Evolutionary conservation across 805 yeast species (phyloP).

Genomic region (Candida ficus): DNA sequence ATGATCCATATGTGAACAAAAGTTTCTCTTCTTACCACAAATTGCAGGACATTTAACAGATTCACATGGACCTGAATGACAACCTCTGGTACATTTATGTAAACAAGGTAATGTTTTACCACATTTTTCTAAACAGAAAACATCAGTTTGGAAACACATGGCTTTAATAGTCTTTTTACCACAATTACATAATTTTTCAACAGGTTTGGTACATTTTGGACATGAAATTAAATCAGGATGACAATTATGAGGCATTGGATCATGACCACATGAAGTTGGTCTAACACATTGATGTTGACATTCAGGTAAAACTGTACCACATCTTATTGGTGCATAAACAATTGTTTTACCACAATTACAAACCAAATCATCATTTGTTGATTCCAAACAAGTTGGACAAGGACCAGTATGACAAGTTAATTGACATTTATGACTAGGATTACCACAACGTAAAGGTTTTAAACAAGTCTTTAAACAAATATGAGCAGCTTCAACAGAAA

Average conservation of each 20-base stretch:
- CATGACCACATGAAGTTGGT: constrained; percentile 61
- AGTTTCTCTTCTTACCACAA: constrained; percentile 47
- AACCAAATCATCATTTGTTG: constrained; percentile 70
- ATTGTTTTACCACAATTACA: constrained; percentile 81
- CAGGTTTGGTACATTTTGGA: constrained; percentile 69
- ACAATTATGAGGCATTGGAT: constrained; percentile 64
- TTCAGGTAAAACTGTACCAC: constrained; percentile 64
- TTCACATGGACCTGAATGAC: constrained; percentile 62
- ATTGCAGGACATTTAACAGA: constrained; percentile 42
- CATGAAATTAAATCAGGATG: constrained; percentile 63
- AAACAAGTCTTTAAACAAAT: constrained; percentile 67
- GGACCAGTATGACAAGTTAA: constrained; percentile 75
- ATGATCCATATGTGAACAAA: constrained; percentile 68
- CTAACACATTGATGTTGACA: constrained; percentile 66
- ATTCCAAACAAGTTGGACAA: constrained; percentile 76
- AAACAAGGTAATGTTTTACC: constrained; percentile 41
- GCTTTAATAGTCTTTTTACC: constrained; percentile 52
- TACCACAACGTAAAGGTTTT: constrained; percentile 56
- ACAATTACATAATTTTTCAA: constrained; percentile 57
- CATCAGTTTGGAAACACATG: constrained; percentile 62
- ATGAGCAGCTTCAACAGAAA: constrained; percentile 66
- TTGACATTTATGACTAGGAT: constrained; percentile 52
- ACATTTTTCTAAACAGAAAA: constrained; percentile 68
- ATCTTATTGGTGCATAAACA: constrained; percentile 76
- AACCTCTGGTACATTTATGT: constrained; percentile 45